These are phyloP conservation scores for Aspergillus sp. DNA, from an alignment of 2,329 filamentous ascomycete genomes.

Conservation along the genomic window DNA sequence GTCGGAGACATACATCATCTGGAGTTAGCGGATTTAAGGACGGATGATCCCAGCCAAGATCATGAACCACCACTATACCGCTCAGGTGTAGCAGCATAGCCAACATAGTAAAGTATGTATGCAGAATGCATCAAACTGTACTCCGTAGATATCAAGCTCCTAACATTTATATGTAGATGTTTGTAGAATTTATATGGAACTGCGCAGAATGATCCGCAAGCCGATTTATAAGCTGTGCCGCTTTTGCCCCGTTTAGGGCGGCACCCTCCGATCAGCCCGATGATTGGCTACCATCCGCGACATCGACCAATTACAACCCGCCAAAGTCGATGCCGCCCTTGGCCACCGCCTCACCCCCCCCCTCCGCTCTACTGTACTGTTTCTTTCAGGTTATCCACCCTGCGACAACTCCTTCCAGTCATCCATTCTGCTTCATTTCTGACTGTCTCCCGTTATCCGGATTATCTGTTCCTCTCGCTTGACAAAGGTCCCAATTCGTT, in stretches of 20 bases:
- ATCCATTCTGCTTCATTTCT: neutral
- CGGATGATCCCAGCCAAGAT: too few relatives aligned
- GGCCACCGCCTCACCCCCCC: neutral
- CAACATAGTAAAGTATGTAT: too few relatives aligned
- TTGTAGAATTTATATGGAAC: neutral
- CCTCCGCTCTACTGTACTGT: neutral
- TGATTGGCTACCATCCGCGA: neutral
- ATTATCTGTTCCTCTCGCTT: too few relatives aligned
- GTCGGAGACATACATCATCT: too few relatives aligned
- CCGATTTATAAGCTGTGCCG: slow-evolving; percentile 3
- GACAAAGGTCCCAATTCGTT: neutral
- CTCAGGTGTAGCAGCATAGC: too few relatives aligned
- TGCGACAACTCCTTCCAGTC: neutral
- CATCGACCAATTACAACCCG: neutral
- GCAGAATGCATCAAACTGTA: neutral
- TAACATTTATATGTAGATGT: neutral
- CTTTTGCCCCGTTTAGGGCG: slow-evolving; percentile 1
- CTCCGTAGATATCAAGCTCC: neutral
- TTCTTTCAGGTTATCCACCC: neutral
- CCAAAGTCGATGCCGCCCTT: neutral
- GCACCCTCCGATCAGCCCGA: neutral
- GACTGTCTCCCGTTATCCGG: neutral
- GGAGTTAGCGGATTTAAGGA: too few relatives aligned
- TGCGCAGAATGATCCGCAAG: neutral
- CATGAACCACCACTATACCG: too few relatives aligned